A percentile compares a stretch with the other conserved stretches of the same genome.
These are phyloP conservation scores for Nevesoporus exiguus DNA, from an alignment of 768 basidiomycete genomes.

Conservation along the genomic window DNA sequence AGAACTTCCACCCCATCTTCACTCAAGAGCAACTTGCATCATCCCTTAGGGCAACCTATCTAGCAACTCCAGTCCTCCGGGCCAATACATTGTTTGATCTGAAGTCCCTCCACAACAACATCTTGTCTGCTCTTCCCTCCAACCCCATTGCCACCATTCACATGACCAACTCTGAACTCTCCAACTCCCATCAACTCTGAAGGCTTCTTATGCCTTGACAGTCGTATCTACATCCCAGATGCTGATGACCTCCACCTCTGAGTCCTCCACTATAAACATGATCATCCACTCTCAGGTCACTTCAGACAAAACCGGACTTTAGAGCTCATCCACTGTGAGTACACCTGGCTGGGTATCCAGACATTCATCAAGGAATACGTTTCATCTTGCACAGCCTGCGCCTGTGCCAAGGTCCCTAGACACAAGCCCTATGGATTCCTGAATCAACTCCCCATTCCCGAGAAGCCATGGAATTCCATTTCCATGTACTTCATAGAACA, in stretches of 20 bases:
- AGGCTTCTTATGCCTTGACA: neutral
- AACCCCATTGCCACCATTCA: too few species aligned
- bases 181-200: too few species aligned
- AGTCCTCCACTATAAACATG: neutral
- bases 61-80: too few species aligned
- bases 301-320: neutral
- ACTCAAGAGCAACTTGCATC: too few species aligned
- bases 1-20: too few species aligned
- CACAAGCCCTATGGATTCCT: neutral
- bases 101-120: too few species aligned
- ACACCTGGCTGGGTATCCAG: neutral
- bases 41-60: too few species aligned
- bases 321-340: neutral
- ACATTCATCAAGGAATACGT: neutral
- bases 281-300: neutral
- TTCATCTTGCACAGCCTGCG: neutral
- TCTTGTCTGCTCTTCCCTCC: too few species aligned
- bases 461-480: neutral
- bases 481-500: neutral
- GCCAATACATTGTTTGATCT: too few species aligned
- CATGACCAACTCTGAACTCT: too few species aligned
- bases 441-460: neutral
- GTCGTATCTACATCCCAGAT: neutral
- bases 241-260: neutral
- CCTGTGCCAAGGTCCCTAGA: neutral